Conservation (phyloP, 2,329 filamentous ascomycete genomes). For the Stagonosporopsis vannaccii region DNA sequence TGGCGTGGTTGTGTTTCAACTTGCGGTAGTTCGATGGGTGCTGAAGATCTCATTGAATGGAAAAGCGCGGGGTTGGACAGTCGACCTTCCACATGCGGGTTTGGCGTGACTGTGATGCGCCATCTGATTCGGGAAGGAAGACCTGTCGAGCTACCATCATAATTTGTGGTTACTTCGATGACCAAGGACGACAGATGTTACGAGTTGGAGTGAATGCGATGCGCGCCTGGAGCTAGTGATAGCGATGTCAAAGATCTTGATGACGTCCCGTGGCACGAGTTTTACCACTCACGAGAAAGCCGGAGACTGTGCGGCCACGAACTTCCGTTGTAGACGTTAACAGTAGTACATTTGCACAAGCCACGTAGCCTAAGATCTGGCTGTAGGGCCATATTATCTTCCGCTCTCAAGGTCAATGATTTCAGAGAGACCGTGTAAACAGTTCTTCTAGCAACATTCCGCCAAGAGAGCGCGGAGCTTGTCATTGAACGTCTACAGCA, state of each 20-base stretch:
- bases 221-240: background rate
- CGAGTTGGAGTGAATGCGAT: background rate
- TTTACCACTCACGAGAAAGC: too few species aligned
- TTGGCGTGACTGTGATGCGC: conserved; percentile 6
- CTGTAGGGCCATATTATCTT: too few species aligned
- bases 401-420: too few species aligned
- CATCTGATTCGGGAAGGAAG: conserved; percentile 15
- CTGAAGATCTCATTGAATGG: conserved; percentile 1
- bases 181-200: background rate
- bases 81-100: conserved; percentile 17
- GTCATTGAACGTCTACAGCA: too few species aligned
- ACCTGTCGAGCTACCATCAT: background rate
- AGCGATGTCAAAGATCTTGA: background rate
- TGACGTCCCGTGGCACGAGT: background rate
- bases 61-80: conserved; percentile 15
- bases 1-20: conserved; percentile 7
- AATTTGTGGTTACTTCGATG: background rate
- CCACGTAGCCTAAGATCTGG: too few species aligned
- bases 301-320: too few species aligned
- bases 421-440: too few species aligned
- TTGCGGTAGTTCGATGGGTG: background rate
- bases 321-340: too few species aligned
- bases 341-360: too few species aligned
- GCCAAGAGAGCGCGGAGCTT: too few species aligned
- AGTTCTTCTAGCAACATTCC: too few species aligned